Evolutionary conservation across 2,329 filamentous ascomycete genomes (phyloP).

Genomic region (Hymenoscyphus albidus): DNA sequence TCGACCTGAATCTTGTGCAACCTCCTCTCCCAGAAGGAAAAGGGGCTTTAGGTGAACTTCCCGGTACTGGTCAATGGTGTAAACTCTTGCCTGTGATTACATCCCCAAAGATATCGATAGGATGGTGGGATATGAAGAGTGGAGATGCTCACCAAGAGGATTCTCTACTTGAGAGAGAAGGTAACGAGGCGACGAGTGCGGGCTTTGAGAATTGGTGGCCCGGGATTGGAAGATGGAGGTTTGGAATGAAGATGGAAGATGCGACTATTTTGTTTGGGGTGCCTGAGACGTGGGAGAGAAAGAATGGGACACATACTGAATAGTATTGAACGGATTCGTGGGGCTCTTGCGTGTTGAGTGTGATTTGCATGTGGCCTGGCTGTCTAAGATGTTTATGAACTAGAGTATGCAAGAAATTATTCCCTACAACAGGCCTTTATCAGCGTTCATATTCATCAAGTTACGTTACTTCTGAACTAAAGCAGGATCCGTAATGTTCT

Average conservation of each 20-base stretch:
- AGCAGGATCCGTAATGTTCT: too few species aligned
- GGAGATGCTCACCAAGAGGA: slow-evolving; percentile 19
- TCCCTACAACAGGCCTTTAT: too few species aligned
- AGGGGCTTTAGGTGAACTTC: slow-evolving; percentile 41
- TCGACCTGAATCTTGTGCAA: slow-evolving; percentile 44
- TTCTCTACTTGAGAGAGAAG: background rate
- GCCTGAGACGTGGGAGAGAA: background rate
- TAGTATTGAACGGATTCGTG: too few species aligned
- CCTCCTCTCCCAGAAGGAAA: slow-evolving; percentile 45
- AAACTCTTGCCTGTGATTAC: slow-evolving; percentile 35
- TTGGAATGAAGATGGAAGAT: slow-evolving; percentile 36
- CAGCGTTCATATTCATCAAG: too few species aligned
- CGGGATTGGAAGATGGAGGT: slow-evolving; percentile 42
- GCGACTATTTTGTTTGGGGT: slow-evolving; percentile 30
- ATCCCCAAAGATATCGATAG: slow-evolving; percentile 36
- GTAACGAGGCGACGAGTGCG: slow-evolving; percentile 8
- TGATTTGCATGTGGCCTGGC: too few species aligned
- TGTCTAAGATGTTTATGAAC: too few species aligned
- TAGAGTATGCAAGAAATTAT: too few species aligned
- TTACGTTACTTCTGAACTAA: too few species aligned
- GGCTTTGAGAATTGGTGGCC: slow-evolving; percentile 45
- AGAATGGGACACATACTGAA: too few species aligned
- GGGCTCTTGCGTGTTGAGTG: too few species aligned
- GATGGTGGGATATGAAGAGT: slow-evolving; percentile 47
- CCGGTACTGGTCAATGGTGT: slow-evolving; percentile 47